phyloP scores from a whole-genome alignment of 805 yeast species.

The Blastobotrys muscicola region DNA sequence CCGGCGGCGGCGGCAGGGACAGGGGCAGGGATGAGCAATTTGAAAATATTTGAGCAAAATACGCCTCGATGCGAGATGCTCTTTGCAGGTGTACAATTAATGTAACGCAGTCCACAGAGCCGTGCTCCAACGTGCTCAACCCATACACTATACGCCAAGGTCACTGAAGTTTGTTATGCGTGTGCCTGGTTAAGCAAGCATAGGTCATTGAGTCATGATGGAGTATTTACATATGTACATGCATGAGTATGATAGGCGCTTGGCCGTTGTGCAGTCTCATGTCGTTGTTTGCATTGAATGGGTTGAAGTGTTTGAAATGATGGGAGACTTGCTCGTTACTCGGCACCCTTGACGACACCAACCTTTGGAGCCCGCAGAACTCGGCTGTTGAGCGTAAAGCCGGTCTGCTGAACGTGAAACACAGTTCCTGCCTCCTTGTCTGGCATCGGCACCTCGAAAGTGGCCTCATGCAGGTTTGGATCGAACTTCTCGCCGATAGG shows the following conservation, averaged over 20 bases:
- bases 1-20: too few relatives aligned
- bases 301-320: background rate
- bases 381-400: slow-evolving; percentile 76
- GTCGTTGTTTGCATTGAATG: background rate
- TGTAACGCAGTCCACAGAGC: too few relatives aligned
- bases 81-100: too few relatives aligned
- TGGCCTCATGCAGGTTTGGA: slow-evolving; percentile 89
- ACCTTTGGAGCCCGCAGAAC: slow-evolving; percentile 94
- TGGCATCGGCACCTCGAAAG: slow-evolving; percentile 78
- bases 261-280: background rate
- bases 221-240: background rate
- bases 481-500: slow-evolving; percentile 82
- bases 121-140: too few relatives aligned
- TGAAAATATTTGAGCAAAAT: too few relatives aligned
- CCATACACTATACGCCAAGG: too few relatives aligned
- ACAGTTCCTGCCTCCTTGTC: slow-evolving; percentile 88
- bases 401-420: slow-evolving; percentile 86
- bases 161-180: too few relatives aligned
- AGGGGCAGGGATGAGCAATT: too few relatives aligned
- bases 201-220: background rate
- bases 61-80: too few relatives aligned
- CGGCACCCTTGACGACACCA: slow-evolving; percentile 68
- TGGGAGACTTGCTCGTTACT: slow-evolving; percentile 19
- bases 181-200: too few relatives aligned
- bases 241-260: background rate